Evolutionary conservation across 2,329 filamentous ascomycete species (phyloP).

Genomic region (Xylaria sp.): DNA sequence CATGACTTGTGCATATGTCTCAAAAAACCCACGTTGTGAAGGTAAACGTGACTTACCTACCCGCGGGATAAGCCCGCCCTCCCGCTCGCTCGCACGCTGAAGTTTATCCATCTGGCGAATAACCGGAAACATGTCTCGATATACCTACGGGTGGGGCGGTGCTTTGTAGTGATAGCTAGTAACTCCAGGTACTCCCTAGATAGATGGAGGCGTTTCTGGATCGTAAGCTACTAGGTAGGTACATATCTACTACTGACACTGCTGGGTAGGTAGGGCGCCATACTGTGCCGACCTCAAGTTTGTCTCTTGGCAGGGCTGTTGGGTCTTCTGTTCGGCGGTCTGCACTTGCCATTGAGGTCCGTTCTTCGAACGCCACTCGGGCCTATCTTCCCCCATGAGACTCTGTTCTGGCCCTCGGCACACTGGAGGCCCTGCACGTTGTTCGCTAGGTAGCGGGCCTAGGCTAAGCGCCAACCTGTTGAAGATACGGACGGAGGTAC

Average conservation of each 20-base stretch:
- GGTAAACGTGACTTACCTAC: too few species aligned
- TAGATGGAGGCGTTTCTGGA: background rate
- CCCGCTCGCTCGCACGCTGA: background rate
- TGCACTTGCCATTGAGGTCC: background rate
- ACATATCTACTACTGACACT: background rate
- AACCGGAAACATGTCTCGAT: background rate
- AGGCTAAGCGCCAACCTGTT: background rate
- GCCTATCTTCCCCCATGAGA: background rate
- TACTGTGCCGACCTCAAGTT: background rate
- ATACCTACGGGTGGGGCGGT: background rate
- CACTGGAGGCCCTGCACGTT: background rate
- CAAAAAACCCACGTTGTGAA: too few species aligned
- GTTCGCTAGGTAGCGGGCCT: background rate
- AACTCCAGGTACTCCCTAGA: too few species aligned
- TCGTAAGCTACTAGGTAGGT: background rate
- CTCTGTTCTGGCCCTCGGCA: background rate
- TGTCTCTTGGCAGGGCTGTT: background rate
- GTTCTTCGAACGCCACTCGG: background rate
- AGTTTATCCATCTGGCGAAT: background rate
- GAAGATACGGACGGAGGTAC: too few species aligned
- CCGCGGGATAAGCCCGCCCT: background rate
- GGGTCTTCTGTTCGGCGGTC: background rate
- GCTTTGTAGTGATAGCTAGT: too few species aligned
- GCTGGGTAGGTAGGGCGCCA: too few species aligned
- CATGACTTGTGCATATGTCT: background rate